Evolutionary conservation across 2,329 filamentous ascomycete species (phyloP).

Genomic region (Aspergillus transmontanensis): DNA sequence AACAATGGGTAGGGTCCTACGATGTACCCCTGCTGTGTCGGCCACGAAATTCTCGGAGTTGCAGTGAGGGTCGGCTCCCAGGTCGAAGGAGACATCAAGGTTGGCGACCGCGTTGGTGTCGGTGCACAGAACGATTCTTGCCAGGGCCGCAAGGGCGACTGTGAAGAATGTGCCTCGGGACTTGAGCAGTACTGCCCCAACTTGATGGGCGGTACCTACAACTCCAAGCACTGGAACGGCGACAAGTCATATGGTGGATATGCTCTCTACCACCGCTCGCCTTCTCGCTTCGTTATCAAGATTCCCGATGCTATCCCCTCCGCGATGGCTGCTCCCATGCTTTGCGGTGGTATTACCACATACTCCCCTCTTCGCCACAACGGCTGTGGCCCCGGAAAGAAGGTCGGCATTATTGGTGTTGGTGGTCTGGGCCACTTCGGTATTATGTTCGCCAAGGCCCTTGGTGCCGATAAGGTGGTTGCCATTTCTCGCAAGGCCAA

Average conservation of each 20-base stretch:
- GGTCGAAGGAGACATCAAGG: slow-evolving; percentile 33
- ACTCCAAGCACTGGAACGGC: slow-evolving; percentile 48
- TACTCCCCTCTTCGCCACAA: slow-evolving; percentile 21
- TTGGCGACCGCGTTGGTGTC: slow-evolving; percentile 52
- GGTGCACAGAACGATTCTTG: slow-evolving; percentile 63
- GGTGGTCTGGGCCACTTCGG: slow-evolving; percentile 20
- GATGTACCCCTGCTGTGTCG: slow-evolving; percentile 54
- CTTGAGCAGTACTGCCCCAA: slow-evolving; percentile 36
- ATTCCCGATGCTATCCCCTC: slow-evolving; percentile 27
- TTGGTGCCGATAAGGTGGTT: slow-evolving; percentile 53
- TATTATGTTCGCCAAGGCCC: slow-evolving; percentile 21
- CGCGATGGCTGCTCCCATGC: slow-evolving; percentile 20
- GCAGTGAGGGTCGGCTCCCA: slow-evolving; percentile 58
- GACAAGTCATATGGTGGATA: slow-evolving; percentile 70
- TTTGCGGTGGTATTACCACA: slow-evolving; percentile 22
- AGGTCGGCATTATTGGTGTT: slow-evolving; percentile 17
- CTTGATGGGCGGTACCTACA: slow-evolving; percentile 33
- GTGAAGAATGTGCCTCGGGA: slow-evolving; percentile 54
- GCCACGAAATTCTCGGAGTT: slow-evolving; percentile 66
- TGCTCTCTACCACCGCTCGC: slow-evolving; percentile 57
- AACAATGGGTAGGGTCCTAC: slow-evolving; percentile 29
- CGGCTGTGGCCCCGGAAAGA: slow-evolving; percentile 21
- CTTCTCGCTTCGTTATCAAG: slow-evolving; percentile 61
- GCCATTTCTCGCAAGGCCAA: slow-evolving; percentile 55
- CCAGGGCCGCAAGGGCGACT: slow-evolving; percentile 44